Evolutionary conservation across 2,329 filamentous ascomycete genomes (phyloP), one percentile per base, ranked within the genome.

Genomic region (Pyrenophora seminiperda): DNA sequence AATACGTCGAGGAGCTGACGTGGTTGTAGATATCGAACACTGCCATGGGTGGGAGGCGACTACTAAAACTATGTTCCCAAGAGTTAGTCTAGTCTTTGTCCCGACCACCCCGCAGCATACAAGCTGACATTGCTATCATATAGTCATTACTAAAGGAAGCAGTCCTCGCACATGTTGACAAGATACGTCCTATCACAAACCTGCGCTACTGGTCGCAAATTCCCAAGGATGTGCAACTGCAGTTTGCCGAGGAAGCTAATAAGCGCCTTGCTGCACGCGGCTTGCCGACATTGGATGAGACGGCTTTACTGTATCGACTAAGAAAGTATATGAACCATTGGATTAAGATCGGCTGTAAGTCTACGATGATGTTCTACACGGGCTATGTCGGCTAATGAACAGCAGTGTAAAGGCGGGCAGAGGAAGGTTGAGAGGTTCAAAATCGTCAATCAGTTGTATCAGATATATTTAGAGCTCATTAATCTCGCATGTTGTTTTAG

Each of bases 121-220:
- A 13, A 27, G 9, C 24, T 27, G 24, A 27, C 24, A 7, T 27
- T 3, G 9, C 24, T 27, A 27, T 4, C 13, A 4, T 11, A 11
- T 11, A 27, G 24, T 11, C 24, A 11, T 27, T 43, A 29, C 20
- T 43, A 18, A 20, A 32, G 14, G 47, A 50, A n/a, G 47, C 47
- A n/a, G 29, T 40, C 6, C 15, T 45, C 14, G 41, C 34, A 18
- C 42, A 50, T 5, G 19, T 30, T 11, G 19, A 39, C 9, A 39
- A 45, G 20, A 44, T 50, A 1, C n/a, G n/a, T n/a, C 47, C 34
- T 10, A 27, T 7, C 11, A 17, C 39, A 11, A 31, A 32, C 20
- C 14, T 50, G n/a, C 29, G 47, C 20, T 50, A 45, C 40, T 50
- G 47, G 47, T 33, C 41, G 9, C 41, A 50, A 5, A 50, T 50